Percentiles rank a stretch among this genome's conserved stretches.
Conservation (phyloP, 1,139 yeast species). For the Pichia sp. region DNA sequence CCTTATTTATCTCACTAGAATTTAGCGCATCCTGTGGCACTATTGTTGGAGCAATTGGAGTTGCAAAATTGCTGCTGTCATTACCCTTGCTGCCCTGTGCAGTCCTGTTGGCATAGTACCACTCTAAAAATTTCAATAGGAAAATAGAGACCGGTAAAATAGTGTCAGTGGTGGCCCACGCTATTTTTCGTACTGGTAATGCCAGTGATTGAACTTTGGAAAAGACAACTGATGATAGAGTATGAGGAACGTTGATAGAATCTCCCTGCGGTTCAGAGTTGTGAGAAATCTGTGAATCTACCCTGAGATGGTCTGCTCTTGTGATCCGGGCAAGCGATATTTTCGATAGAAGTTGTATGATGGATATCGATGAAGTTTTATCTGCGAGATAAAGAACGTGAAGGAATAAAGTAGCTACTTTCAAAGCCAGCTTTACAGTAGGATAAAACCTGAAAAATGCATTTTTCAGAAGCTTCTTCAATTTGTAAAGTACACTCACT, state of each 20-base stretch:
- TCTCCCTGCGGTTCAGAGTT: background rate
- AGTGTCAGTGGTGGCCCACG: conserved; percentile 39
- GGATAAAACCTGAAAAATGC: conserved; percentile 64
- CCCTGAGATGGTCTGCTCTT: conserved; percentile 54
- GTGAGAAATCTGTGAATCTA: conserved; percentile 34
- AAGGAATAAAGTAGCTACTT: conserved; percentile 53
- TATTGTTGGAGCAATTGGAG: conserved; percentile 45
- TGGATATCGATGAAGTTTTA: conserved; percentile 56
- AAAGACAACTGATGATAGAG: conserved; percentile 29
- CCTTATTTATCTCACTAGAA: conserved; percentile 20
- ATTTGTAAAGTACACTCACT: background rate
- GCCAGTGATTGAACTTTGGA: conserved; percentile 40
- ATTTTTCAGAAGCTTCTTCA: conserved; percentile 27
- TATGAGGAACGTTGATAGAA: conserved; percentile 12
- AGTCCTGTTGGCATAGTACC: conserved; percentile 63
- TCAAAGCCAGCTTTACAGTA: conserved; percentile 43
- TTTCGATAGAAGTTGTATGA: conserved; percentile 58
- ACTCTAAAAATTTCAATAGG: conserved; percentile 78
- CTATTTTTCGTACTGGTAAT: conserved; percentile 46
- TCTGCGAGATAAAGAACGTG: conserved; percentile 70
- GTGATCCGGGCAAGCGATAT: conserved; percentile 70
- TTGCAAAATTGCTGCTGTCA: background rate
- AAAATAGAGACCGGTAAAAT: conserved; percentile 84
- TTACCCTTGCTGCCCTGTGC: background rate
- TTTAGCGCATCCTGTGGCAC: conserved; percentile 37